Conservation (phyloP, 306 rosid species). For the Corylus heterophylla region DNA sequence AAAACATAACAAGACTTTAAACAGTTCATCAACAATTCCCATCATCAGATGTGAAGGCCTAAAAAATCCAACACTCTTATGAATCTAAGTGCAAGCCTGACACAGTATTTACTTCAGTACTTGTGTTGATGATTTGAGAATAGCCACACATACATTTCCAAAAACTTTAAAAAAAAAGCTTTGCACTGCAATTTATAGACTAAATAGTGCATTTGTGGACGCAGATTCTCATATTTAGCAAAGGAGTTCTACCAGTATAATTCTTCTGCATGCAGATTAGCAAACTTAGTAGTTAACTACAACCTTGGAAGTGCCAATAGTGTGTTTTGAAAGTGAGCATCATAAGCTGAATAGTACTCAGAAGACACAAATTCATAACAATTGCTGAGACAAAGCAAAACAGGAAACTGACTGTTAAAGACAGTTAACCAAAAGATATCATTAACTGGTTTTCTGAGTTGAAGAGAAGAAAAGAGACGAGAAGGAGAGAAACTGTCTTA, state of each 20-base stretch:
- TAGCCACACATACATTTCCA: conserved; percentile 8
- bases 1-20: conserved; percentile 6
- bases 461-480: too few species aligned
- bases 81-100: not conserved
- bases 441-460: not conserved
- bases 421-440: not conserved
- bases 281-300: not conserved
- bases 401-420: not conserved
- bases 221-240: too few species aligned
- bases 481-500: too few species aligned
- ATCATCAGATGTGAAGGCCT: conserved; percentile 2
- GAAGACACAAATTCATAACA: not conserved
- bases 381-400: not conserved
- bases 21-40: conserved; percentile 7
- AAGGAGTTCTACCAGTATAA: too few species aligned
- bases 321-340: too few species aligned
- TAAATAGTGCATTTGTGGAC: not conserved
- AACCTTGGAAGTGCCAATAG: not conserved
- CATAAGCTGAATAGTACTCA: too few species aligned
- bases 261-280: conserved; percentile 7
- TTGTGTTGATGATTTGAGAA: not conserved
- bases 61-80: not conserved
- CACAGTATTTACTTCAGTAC: not conserved
- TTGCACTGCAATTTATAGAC: not conserved
- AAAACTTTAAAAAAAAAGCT: not conserved